Evolutionary conservation across 192 early-diverging fungal species (phyloP).

Genomic region (Coemansia erecta): DNA sequence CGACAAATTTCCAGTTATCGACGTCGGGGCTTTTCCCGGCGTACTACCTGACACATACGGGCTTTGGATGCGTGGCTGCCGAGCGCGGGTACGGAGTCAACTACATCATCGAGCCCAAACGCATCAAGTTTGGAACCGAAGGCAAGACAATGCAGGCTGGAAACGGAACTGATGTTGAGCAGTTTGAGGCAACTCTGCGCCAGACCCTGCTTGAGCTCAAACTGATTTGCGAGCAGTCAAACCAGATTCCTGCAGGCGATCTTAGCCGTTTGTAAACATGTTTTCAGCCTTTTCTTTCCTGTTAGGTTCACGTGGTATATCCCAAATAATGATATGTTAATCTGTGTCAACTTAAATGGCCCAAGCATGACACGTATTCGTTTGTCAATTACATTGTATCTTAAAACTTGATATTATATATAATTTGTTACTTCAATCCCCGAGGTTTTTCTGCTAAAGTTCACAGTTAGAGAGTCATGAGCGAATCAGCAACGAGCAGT

Average conservation of each 20-base stretch:
- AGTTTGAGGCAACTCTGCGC: slow-evolving; percentile 20
- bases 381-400: too few relatives aligned
- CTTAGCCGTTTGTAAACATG: slow-evolving; percentile 14
- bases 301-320: neutral
- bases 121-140: slow-evolving; percentile 80
- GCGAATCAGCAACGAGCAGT: slow-evolving; percentile 6
- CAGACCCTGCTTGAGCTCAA: slow-evolving; percentile 25
- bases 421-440: too few relatives aligned
- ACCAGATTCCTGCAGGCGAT: slow-evolving; percentile 9
- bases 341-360: neutral
- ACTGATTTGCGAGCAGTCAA: slow-evolving; percentile 23
- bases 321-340: neutral
- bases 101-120: slow-evolving; percentile 66
- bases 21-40: slow-evolving; percentile 77
- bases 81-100: slow-evolving; percentile 87
- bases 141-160: slow-evolving; percentile 55
- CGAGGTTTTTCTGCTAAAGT: too few relatives aligned
- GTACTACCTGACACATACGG: slow-evolving; percentile 66
- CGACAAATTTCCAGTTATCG: slow-evolving; percentile 68
- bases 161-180: slow-evolving; percentile 23
- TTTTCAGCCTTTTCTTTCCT: too few relatives aligned
- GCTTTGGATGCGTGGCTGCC: slow-evolving; percentile 78
- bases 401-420: too few relatives aligned
- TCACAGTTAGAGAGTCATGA: neutral
- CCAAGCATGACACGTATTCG: too few relatives aligned